Evolutionary conservation across 1,139 yeast genomes (phyloP).

Genomic region (Komagataea norvegica): DNA sequence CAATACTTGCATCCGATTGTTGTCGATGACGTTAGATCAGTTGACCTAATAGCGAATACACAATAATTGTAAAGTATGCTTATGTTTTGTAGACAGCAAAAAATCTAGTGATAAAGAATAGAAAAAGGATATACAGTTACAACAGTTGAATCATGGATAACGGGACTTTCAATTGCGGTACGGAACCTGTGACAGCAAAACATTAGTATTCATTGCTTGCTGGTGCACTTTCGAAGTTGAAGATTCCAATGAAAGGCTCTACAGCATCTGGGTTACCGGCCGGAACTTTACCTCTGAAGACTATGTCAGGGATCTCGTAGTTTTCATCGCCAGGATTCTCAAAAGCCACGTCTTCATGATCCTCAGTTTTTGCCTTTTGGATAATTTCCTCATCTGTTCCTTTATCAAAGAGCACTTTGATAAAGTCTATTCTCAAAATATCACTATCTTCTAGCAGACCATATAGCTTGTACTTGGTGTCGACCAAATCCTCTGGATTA

Average conservation of each 20-base stretch:
- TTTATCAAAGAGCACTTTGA: slow-evolving; percentile 36
- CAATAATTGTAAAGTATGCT: background rate
- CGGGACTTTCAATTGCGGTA: too few species aligned
- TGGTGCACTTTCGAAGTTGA: slow-evolving; percentile 40
- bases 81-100: background rate
- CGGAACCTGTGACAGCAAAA: too few species aligned
- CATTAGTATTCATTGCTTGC: background rate
- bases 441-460: slow-evolving; percentile 50
- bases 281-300: slow-evolving; percentile 50
- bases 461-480: slow-evolving; percentile 47
- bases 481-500: slow-evolving; percentile 42
- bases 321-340: slow-evolving; percentile 31
- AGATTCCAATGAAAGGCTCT: slow-evolving; percentile 54
- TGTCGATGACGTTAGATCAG: background rate
- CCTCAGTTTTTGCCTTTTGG: slow-evolving; percentile 1
- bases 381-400: slow-evolving; percentile 10
- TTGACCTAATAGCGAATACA: background rate
- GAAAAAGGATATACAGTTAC: too few species aligned
- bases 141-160: too few species aligned
- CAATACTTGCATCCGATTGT: background rate
- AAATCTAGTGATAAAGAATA: too few species aligned
- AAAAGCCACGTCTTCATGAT: slow-evolving; percentile 12
- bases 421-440: slow-evolving; percentile 48
- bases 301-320: slow-evolving; percentile 41
- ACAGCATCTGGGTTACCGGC: slow-evolving; percentile 50